Evolutionary conservation across 306 rosid species (phyloP).

Genomic region (Vigna trinervia): DNA sequence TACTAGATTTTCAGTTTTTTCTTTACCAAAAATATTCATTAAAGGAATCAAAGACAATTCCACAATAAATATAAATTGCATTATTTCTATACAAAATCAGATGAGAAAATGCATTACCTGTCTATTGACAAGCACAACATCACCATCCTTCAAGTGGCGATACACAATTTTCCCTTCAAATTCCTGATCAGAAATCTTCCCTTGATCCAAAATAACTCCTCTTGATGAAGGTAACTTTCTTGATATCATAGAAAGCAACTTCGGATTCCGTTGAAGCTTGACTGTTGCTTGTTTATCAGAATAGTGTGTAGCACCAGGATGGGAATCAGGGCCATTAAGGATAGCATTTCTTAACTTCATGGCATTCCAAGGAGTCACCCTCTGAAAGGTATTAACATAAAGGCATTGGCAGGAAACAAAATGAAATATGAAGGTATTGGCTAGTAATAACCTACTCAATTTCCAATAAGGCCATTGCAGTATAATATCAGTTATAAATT

Average conservation of each 20-base stretch:
- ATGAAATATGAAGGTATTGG: slow-evolving; percentile 11
- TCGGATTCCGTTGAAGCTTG: slow-evolving; percentile 54
- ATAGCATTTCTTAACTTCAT: slow-evolving; percentile 71
- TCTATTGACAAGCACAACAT: slow-evolving; percentile 90
- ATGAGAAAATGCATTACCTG: slow-evolving; percentile 67
- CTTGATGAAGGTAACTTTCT: slow-evolving; percentile 81
- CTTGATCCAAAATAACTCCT: slow-evolving; percentile 70
- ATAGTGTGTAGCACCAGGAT: slow-evolving; percentile 93
- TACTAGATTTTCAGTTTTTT: neutral
- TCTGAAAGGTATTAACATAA: slow-evolving; percentile 56
- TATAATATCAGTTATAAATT: slow-evolving; percentile 15
- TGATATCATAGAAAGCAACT: slow-evolving; percentile 56
- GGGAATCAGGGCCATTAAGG: slow-evolving; percentile 75
- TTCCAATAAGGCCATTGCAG: slow-evolving; percentile 5
- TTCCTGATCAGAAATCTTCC: slow-evolving; percentile 63
- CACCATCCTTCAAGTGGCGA: slow-evolving; percentile 97
- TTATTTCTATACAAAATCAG: slow-evolving; percentile 16
- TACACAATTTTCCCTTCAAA: slow-evolving; percentile 84
- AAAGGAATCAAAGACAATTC: slow-evolving; percentile 13
- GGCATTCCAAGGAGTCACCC: slow-evolving; percentile 93
- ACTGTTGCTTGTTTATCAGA: slow-evolving; percentile 62
- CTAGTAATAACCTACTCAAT: slow-evolving; percentile 1
- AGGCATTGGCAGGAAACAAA: slow-evolving; percentile 39
- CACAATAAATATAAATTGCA: neutral
- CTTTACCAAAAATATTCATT: neutral